Conservation (phyloP, 257 asterid species). For the Gynochthodes officinalis region DNA sequence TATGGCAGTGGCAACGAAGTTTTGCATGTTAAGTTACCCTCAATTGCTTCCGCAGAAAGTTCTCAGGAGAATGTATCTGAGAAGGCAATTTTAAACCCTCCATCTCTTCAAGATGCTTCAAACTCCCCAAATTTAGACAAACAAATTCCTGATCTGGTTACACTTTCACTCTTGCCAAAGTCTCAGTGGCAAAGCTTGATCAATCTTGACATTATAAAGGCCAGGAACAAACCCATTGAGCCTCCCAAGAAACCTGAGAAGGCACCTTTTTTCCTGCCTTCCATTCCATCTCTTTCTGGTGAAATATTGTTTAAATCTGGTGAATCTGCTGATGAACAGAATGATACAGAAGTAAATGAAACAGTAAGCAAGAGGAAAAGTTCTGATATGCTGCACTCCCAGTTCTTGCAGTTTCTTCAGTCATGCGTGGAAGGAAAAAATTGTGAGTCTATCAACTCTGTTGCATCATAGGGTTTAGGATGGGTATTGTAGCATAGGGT, state of each 20-base stretch:
- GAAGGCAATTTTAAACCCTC: constrained; percentile 26
- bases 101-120: constrained; percentile 32
- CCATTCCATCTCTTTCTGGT: constrained; percentile 77
- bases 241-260: constrained; percentile 94
- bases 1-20: constrained; percentile 73
- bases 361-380: constrained; percentile 21
- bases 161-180: constrained; percentile 83
- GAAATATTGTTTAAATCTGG: constrained; percentile 63
- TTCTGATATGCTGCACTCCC: constrained; percentile 42
- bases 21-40: constrained; percentile 54
- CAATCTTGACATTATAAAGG: constrained; percentile 83
- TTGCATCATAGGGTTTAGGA: neutral
- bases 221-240: constrained; percentile 89
- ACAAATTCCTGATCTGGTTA: constrained; percentile 79
- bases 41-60: constrained; percentile 48
- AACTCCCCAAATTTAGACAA: constrained; percentile 27
- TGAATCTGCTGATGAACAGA: constrained; percentile 42
- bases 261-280: constrained; percentile 89
- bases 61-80: constrained; percentile 34
- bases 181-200: constrained; percentile 96
- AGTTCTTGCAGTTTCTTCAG: constrained; percentile 58
- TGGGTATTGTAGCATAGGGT: neutral
- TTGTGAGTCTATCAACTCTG: constrained; percentile 43
- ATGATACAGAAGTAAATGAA: constrained; percentile 38
- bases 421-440: constrained; percentile 41